These are phyloP conservation scores for Fusarium pseudoanthophilum DNA, from an alignment of 2,329 filamentous ascomycete genomes.

Conservation along the genomic window DNA sequence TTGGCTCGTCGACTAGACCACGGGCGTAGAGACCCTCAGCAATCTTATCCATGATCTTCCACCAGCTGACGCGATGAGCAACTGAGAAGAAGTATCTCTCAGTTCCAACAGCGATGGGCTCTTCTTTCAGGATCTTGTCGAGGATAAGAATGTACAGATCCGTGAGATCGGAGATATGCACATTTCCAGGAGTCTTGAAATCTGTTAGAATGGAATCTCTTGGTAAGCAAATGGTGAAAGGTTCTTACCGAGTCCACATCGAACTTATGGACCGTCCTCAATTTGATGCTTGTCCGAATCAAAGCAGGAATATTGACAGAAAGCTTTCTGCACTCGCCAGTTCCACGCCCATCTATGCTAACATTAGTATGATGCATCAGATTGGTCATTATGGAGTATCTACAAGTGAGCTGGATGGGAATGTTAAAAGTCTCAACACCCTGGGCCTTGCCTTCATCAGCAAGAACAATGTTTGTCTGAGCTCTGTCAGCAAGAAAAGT, in stretches of 20 bases:
- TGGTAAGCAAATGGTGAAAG: fast-evolving
- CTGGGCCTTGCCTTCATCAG: slow-evolving; percentile 43
- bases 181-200: slow-evolving; percentile 36
- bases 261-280: slow-evolving; percentile 48
- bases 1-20: slow-evolving; percentile 44
- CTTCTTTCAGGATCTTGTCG: slow-evolving; percentile 43
- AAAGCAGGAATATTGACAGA: slow-evolving; percentile 48
- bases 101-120: slow-evolving; percentile 43
- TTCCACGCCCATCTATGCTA: slow-evolving; percentile 48
- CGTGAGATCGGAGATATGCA: slow-evolving; percentile 49
- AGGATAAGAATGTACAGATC: slow-evolving; percentile 46
- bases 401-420: slow-evolving; percentile 45
- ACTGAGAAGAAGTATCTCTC: slow-evolving; percentile 50
- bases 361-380: background rate
- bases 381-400: slow-evolving; percentile 1
- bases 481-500: fast-evolving
- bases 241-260: slow-evolving; percentile 46
- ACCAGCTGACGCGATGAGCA: slow-evolving; percentile 45
- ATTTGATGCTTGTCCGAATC: slow-evolving; percentile 45
- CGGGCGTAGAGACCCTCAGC: slow-evolving; percentile 43
- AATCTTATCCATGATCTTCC: slow-evolving; percentile 46
- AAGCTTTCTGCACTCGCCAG: slow-evolving; percentile 48
- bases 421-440: slow-evolving; percentile 48
- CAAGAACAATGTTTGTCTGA: slow-evolving; percentile 46
- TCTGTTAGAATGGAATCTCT: background rate